Percentiles rank a stretch among this genome's conserved stretches.
Evolutionary conservation across 176 grass and related monocot species (phyloP).

Genomic region (Alloteropsis semialata): DNA sequence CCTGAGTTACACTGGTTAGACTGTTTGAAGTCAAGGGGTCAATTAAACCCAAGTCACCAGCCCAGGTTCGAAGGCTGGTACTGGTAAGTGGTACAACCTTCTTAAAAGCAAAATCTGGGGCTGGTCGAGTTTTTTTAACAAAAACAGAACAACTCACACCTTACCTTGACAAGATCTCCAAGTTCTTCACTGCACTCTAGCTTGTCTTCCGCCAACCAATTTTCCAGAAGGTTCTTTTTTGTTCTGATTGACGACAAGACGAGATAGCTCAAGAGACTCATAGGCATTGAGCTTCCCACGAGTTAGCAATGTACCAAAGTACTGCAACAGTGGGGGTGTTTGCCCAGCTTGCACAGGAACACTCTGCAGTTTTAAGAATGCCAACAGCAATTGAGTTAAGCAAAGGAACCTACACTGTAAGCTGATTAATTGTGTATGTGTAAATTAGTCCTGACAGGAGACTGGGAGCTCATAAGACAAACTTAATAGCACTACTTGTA

Average conservation of each 20-base stretch:
- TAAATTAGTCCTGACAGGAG: not conserved
- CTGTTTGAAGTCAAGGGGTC: no score
- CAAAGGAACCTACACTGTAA: not conserved
- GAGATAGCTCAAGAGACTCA: constrained; percentile 86
- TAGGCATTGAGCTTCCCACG: constrained; percentile 95
- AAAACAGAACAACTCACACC: not conserved
- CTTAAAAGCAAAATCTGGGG: no score
- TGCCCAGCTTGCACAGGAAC: constrained; percentile 96
- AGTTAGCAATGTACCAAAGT: constrained; percentile 60
- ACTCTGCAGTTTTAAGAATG: constrained; percentile 65
- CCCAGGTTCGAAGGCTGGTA: no score
- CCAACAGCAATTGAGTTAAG: not conserved
- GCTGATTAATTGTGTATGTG: not conserved
- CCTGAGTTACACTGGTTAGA: no score
- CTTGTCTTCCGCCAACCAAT: constrained; percentile 96
- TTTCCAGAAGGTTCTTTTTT: constrained; percentile 97
- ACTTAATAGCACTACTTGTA: not conserved
- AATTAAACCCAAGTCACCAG: no score
- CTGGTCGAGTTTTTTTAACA: no score
- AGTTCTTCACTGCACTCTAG: constrained; percentile 96
- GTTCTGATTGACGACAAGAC: constrained; percentile 97
- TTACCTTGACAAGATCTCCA: constrained; percentile 96
- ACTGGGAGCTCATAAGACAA: not conserved
- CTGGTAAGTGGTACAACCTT: no score
- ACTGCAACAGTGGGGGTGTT: constrained; percentile 89